Evolutionary conservation across 164 flowering plant species (phyloP), one percentile per base, ranked within the genome.

Genomic region (Warburgia ugandensis): DNA sequence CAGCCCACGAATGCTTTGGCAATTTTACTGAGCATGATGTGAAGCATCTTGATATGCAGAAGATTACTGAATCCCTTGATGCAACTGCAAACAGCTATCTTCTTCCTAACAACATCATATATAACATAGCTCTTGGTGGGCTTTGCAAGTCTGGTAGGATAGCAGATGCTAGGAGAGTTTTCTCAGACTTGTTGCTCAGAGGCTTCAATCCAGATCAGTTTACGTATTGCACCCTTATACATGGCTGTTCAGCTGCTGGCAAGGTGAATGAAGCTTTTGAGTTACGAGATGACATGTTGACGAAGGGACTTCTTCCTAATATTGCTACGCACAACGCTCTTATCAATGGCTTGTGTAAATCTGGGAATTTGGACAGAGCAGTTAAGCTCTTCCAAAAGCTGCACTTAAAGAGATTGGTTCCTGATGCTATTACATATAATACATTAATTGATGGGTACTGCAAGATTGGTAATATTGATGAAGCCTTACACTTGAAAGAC

Each of bases 121-220:
- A 75, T 61, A 83, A 83, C 68, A 73, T 83, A 48, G 81, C 76
- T 27, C 73, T 89, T 62, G 48, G 73, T 21, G 85, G 87, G 41
- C 70, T 85, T 16, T 83, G 92, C 76, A 81, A 74, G 62, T 67
- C 78, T 50, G 79, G 85, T 31, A 79, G 72, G 59, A 38, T 82
- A 55, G 71, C 52, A 33, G 80, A 73, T 58, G 89, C 95, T 30
- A 73, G 61, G 66, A 68, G 39, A 37, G 4, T 77, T 44, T 52
- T 85, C 36, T 50, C 63, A 7, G 42, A 56, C 32, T 67, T 85
- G 66, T 64, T 67, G 40, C 50, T 26, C 14, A 64, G 56, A 68
- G 84, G 87, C 22, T 89, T 89, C 63, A 27, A 47, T 49, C 95
- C 90, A 13, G 87, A 89, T 71, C 74, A 78, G 45, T 89, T 72